These are phyloP conservation scores for Coemansia sp. DNA, from an alignment of 192 early-diverging fungal species.

Conservation along the genomic window DNA sequence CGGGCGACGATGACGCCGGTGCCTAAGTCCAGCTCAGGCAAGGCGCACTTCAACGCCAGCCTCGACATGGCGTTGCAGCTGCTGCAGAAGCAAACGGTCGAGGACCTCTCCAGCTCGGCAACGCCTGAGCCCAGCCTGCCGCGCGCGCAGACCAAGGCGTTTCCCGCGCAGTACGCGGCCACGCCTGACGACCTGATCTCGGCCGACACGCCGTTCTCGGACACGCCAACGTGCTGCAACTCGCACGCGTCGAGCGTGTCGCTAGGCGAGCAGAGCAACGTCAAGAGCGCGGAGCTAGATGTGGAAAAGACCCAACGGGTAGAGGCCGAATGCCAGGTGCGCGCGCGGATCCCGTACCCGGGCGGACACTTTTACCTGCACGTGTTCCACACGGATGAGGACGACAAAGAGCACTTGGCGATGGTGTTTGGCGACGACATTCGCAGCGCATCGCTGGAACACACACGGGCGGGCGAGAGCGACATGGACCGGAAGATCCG, in stretches of 20 bases:
- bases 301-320: neutral
- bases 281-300: neutral
- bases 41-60: slow-evolving; percentile 49
- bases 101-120: neutral
- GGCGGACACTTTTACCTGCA: slow-evolving; percentile 77
- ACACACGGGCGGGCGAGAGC: slow-evolving; percentile 62
- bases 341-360: slow-evolving; percentile 74
- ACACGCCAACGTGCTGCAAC: slow-evolving; percentile 13
- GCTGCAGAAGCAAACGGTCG: slow-evolving; percentile 5
- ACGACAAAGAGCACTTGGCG: slow-evolving; percentile 90
- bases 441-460: slow-evolving; percentile 64
- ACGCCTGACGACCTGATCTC: slow-evolving; percentile 33
- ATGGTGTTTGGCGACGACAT: slow-evolving; percentile 89
- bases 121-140: neutral
- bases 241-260: slow-evolving; percentile 18
- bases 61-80: slow-evolving; percentile 41
- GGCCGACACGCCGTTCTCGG: slow-evolving; percentile 4
- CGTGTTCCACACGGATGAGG: slow-evolving; percentile 78
- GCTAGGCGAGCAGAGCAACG: slow-evolving; percentile 2
- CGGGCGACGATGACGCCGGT: slow-evolving; percentile 3
- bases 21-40: slow-evolving; percentile 8
- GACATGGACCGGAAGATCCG: slow-evolving; percentile 74
- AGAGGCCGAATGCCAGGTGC: slow-evolving; percentile 51
- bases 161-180: slow-evolving; percentile 4
- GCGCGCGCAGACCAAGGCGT: neutral